A percentile compares a stretch with the other conserved stretches of the same genome.
phyloP scores from a whole-genome alignment of 2,329 filamentous ascomycete species.

The Neofusicoccum umdonicola region DNA sequence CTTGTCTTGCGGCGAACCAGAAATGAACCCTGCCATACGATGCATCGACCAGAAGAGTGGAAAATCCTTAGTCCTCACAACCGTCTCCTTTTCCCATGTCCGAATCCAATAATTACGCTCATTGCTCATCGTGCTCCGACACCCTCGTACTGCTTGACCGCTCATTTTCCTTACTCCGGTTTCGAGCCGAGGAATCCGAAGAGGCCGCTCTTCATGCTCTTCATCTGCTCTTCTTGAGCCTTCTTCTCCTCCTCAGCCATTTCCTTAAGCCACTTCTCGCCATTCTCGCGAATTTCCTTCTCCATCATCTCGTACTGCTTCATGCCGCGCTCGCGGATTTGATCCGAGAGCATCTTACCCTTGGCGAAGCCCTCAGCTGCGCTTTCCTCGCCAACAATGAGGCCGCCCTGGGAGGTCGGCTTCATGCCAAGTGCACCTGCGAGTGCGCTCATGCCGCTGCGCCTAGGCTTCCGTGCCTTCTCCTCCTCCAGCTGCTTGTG shows the following conservation, averaged over 20 bases:
- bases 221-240: constrained; percentile 85
- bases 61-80: background rate
- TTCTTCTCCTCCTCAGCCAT: constrained; percentile 87
- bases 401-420: constrained; percentile 60
- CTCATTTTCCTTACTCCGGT: background rate
- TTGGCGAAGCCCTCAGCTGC: constrained; percentile 77
- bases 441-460: constrained; percentile 66
- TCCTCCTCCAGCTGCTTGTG: constrained; percentile 72
- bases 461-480: constrained; percentile 59
- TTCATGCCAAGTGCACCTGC: constrained; percentile 76
- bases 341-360: constrained; percentile 96
- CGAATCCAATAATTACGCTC: background rate
- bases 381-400: constrained; percentile 49
- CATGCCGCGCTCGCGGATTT: constrained; percentile 87
- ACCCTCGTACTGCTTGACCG: background rate
- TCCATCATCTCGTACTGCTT: constrained; percentile 87
- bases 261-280: constrained; percentile 93
- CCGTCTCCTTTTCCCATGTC: background rate
- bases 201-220: constrained; percentile 82
- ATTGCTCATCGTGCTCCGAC: background rate
- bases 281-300: constrained; percentile 87
- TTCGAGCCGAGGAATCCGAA: constrained; percentile 51
- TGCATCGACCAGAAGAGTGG: constrained; percentile 4
- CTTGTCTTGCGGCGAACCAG: background rate
- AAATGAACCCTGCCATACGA: background rate